Evolutionary conservation across 2,329 filamentous ascomycete genomes (phyloP).

Genomic region (Colletotrichum brevisporum): DNA sequence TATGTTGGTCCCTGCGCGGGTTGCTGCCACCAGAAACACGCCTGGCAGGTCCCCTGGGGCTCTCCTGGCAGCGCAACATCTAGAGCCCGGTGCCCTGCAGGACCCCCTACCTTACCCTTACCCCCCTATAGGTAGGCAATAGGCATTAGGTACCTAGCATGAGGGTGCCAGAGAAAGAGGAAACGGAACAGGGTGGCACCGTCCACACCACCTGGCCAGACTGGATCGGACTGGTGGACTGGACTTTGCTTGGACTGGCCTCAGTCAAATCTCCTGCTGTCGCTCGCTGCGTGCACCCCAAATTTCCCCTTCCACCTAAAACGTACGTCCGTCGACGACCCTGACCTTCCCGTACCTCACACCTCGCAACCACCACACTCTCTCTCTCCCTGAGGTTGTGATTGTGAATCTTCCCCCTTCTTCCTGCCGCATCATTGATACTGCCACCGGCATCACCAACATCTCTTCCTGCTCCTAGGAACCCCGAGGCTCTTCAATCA

Average conservation of each 20-base stretch:
- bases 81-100: neutral
- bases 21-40: neutral
- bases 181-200: conserved; percentile 32
- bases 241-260: no score
- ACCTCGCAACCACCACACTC: conserved; percentile 37
- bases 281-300: conserved; percentile 36
- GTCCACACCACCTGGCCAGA: neutral
- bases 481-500: conserved; percentile 21
- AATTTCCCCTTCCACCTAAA: conserved; percentile 43
- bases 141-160: no score
- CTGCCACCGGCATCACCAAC: conserved; percentile 34
- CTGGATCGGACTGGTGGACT: no score
- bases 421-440: conserved; percentile 40
- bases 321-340: conserved; percentile 12
- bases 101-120: neutral
- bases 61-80: neutral
- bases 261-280: conserved; percentile 36
- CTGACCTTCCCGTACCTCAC: conserved; percentile 24
- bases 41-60: neutral
- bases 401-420: conserved; percentile 39
- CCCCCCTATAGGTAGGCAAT: no score
- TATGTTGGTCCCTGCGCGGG: conserved; percentile 5
- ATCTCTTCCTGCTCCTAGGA: conserved; percentile 33
- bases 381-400: conserved; percentile 40
- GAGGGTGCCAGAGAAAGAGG: neutral